Base-by-base conservation (phyloP, 1,139 yeast species). In the Meyerozyma elateridarum region DNA sequence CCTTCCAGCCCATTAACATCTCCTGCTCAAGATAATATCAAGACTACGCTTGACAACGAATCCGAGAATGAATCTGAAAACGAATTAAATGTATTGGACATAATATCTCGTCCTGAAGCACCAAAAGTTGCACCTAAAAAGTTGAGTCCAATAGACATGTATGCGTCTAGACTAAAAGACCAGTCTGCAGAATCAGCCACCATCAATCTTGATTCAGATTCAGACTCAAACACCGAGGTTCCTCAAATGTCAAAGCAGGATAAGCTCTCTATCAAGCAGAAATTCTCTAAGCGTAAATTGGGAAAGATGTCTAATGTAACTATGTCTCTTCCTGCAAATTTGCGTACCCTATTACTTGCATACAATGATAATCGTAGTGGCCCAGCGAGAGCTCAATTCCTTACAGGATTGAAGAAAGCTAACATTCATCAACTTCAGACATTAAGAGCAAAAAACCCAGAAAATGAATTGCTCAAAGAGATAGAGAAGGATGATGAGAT, bases 401-500 rank as follows among this genome's bases (percentile, higher is more conserved):
- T 60, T 16, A 43, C 44, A 14, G 40, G 48, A 9, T 59, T 68
- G 38, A 58, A 54, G 28, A 51, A 51, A 29, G 61, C 65, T 28
- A 66, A 67, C 36, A 52, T 61, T 11, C 41, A 53, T 32, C 74
- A 68, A 40, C 49, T 68, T 28, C 56, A 52, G 35, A 48, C 42
- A 5, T 39, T 46, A 25, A 52, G 45, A 30, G 36, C 46, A 20
- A 39, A 47, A 15, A 53, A 58, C 32, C 66, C 68, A 4, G 58
- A 59, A 22, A 45, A 53, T 20, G 61, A 56, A 17, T 42, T 55
- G 7, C 40, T 55, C 25, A 57, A 58, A 31, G 70, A 64, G 36
- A 49, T 64, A 29, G 65, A 64, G 35, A 55, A 63, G 41, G 69
- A 64, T 32, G 70, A 64, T 30, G 70, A 64, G 32, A 54, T 59